These are phyloP conservation scores for Solanum hybrid DNA, from an alignment of 305 asterid genomes.

Conservation along the genomic window DNA sequence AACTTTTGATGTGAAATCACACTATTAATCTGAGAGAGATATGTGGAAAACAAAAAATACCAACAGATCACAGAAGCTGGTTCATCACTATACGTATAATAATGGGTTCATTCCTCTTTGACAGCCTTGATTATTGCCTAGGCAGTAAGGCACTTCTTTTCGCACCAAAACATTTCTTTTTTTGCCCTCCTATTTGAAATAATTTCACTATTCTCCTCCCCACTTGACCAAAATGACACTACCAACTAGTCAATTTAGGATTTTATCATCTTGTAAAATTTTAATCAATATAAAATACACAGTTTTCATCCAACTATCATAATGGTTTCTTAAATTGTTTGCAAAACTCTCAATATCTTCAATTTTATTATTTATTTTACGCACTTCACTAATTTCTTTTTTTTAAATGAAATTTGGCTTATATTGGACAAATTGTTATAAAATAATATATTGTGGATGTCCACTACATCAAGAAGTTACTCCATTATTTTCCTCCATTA, in stretches of 20 bases:
- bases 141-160: background rate
- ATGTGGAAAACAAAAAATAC: background rate
- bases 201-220: background rate
- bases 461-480: too few relatives aligned
- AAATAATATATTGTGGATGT: too few relatives aligned
- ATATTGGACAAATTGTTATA: background rate
- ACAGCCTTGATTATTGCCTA: background rate
- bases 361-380: background rate
- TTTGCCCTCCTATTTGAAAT: background rate
- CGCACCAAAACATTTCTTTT: background rate
- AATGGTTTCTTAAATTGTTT: background rate
- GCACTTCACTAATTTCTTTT: background rate
- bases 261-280: background rate
- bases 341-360: background rate
- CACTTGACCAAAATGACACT: background rate
- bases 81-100: background rate
- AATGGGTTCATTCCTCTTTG: background rate
- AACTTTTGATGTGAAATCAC: background rate
- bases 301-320: background rate
- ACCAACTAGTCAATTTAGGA: background rate
- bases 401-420: background rate
- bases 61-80: background rate
- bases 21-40: background rate
- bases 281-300: background rate
- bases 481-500: too few relatives aligned